Conservation (phyloP, 1,284 basidiomycete species). For the Boletus sp. region DNA sequence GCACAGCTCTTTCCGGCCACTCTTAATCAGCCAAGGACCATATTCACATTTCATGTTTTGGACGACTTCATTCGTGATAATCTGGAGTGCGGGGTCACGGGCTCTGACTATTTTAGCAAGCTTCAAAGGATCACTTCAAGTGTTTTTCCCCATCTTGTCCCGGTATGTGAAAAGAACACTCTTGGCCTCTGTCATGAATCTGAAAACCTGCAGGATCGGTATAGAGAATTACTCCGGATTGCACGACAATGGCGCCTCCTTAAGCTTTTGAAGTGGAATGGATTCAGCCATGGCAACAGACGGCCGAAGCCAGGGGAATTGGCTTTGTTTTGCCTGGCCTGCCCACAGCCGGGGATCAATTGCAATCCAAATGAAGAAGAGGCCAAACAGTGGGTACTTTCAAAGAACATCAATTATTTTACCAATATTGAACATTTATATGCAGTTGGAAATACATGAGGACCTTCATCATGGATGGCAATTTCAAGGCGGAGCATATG, state of each 20-base stretch:
- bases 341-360: conserved; percentile 23
- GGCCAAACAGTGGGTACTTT: background rate
- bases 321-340: conserved; percentile 20
- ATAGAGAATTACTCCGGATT: conserved; percentile 15
- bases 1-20: too few relatives aligned
- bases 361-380: background rate
- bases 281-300: background rate
- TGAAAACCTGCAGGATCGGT: conserved; percentile 3
- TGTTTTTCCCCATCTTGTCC: conserved; percentile 24
- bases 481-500: conserved; percentile 9
- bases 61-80: conserved; percentile 34
- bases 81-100: conserved; percentile 32
- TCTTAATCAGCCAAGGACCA: conserved; percentile 23
- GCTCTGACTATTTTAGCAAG: conserved; percentile 32
- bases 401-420: too few relatives aligned
- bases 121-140: conserved; percentile 31
- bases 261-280: conserved; percentile 11
- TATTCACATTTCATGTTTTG: conserved; percentile 35
- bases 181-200: too few relatives aligned
- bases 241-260: conserved; percentile 9
- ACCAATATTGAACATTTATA: background rate
- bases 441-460: conserved; percentile 1
- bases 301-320: conserved; percentile 3
- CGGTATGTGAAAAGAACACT: background rate
- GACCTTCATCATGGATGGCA: background rate